Conservation (phyloP, 2,329 filamentous ascomycete genomes). For the Fusarium incarnatum region DNA sequence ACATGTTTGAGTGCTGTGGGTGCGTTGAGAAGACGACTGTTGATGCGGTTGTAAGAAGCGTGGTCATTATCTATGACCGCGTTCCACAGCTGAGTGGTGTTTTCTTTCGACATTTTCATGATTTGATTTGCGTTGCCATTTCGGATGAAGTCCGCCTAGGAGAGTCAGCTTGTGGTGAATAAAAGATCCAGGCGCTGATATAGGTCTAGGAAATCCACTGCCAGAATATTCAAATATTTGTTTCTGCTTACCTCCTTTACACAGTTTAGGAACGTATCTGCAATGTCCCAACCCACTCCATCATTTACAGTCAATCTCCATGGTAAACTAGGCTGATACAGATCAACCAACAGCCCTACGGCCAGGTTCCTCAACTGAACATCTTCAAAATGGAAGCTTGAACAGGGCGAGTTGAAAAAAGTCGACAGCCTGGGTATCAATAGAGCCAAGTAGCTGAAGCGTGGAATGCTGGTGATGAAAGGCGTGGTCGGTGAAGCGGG, state of each 20-base stretch:
- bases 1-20: conserved; percentile 81
- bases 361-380: conserved; percentile 65
- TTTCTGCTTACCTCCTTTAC: conserved; percentile 67
- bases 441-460: conserved; percentile 70
- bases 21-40: conserved; percentile 80
- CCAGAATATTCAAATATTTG: neutral
- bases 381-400: conserved; percentile 69
- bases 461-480: conserved; percentile 66
- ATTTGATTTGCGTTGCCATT: conserved; percentile 91
- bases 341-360: conserved; percentile 66
- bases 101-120: conserved; percentile 86
- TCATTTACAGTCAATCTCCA: conserved; percentile 67
- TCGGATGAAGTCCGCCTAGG: conserved; percentile 82
- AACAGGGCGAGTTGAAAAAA: conserved; percentile 66
- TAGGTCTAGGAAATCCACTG: neutral
- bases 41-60: conserved; percentile 76
- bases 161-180: conserved; percentile 12
- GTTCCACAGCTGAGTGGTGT: conserved; percentile 86
- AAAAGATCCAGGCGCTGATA: neutral
- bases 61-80: conserved; percentile 84
- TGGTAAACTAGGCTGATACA: conserved; percentile 66
- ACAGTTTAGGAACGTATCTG: conserved; percentile 72
- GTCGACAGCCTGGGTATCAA: conserved; percentile 65
- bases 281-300: conserved; percentile 69
- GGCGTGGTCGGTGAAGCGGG: conserved; percentile 58